A percentile compares a stretch with the other conserved stretches of the same genome.
phyloP scores from a whole-genome alignment of 805 yeast genomes.

The Cyberlindnera bimundalis region DNA sequence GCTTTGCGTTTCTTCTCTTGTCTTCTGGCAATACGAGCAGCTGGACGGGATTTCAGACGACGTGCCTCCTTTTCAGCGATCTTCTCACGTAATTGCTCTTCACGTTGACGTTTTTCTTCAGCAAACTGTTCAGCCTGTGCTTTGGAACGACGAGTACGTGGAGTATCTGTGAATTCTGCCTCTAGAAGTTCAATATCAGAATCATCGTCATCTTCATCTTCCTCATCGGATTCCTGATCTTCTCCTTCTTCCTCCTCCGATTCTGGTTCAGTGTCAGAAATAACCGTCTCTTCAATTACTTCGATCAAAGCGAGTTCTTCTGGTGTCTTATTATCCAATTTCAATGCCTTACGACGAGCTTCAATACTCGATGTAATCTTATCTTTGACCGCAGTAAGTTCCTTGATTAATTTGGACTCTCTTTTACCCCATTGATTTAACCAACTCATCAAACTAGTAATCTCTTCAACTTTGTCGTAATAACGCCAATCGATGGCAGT shows the following conservation, averaged over 20 bases:
- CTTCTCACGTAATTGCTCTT: conserved; percentile 13
- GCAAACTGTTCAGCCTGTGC: conserved; percentile 23
- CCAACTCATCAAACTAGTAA: conserved; percentile 58
- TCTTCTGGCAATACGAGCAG: conserved; percentile 35
- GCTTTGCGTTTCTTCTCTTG: conserved; percentile 32
- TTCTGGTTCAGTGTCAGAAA: conserved; percentile 33
- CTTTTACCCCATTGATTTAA: conserved; percentile 72
- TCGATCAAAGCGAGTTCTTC: conserved; percentile 41
- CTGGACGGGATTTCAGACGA: conserved; percentile 30
- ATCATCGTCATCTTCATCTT: conserved; percentile 17
- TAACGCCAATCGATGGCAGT: conserved; percentile 63
- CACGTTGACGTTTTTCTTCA: conserved; percentile 18
- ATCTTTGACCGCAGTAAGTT: conserved; percentile 49
- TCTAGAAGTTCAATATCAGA: conserved; percentile 12
- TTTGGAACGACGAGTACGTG: conserved; percentile 27
- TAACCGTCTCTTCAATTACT: conserved; percentile 36
- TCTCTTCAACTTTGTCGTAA: conserved; percentile 57
- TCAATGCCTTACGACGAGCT: conserved; percentile 55
- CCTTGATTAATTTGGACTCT: conserved; percentile 65
- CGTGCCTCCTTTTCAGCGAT: conserved; percentile 21
- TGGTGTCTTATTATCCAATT: conserved; percentile 39
- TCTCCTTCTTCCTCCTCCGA: conserved; percentile 21
- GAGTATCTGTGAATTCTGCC: conserved; percentile 17
- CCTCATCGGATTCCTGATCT: too few species aligned
- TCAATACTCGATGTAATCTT: conserved; percentile 51